phyloP scores from a whole-genome alignment of 78 protist species.

The Monosiga brevicollis region DNA sequence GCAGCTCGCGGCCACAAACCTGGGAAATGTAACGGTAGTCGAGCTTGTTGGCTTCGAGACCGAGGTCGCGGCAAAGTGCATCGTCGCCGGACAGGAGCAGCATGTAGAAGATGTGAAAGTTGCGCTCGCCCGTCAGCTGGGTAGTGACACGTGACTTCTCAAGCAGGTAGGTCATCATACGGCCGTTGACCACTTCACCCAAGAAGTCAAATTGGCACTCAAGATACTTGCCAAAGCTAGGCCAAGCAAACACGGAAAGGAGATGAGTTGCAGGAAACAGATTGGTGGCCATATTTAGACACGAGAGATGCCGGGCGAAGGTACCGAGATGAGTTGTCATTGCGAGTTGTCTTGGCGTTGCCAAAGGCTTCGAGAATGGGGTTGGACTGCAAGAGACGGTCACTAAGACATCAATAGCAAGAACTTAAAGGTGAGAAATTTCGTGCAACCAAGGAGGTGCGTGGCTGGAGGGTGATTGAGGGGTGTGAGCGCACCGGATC shows the following conservation, averaged over 20 bases:
- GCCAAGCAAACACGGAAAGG: not conserved
- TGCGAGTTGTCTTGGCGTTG: too few relatives aligned
- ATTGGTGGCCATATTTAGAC: conserved; percentile 83
- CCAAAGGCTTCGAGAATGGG: too few relatives aligned
- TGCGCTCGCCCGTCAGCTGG: conserved; percentile 41
- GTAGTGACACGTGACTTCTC: conserved; percentile 40
- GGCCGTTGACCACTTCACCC: conserved; percentile 82
- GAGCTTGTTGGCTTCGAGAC: not conserved
- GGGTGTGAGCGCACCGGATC: not conserved
- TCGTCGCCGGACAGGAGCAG: conserved; percentile 1
- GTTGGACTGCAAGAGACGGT: conserved; percentile 54
- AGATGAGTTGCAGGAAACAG: not conserved
- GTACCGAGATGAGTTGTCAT: too few relatives aligned
- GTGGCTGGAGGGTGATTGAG: not conserved
- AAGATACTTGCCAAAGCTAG: conserved; percentile 70
- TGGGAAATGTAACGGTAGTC: not conserved
- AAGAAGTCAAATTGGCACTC: conserved; percentile 76
- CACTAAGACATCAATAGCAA: too few relatives aligned
- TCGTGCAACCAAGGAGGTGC: conserved; percentile 31
- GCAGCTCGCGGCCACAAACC: too few relatives aligned
- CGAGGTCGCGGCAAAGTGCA: not conserved
- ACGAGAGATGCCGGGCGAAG: conserved; percentile 81
- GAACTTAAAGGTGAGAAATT: too few relatives aligned
- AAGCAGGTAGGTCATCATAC: conserved; percentile 57
- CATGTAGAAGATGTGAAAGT: conserved; percentile 57